Base-by-base conservation (phyloP, 1,284 basidiomycete genomes). In the Anthracocystis panici-leucophaei region DNA sequence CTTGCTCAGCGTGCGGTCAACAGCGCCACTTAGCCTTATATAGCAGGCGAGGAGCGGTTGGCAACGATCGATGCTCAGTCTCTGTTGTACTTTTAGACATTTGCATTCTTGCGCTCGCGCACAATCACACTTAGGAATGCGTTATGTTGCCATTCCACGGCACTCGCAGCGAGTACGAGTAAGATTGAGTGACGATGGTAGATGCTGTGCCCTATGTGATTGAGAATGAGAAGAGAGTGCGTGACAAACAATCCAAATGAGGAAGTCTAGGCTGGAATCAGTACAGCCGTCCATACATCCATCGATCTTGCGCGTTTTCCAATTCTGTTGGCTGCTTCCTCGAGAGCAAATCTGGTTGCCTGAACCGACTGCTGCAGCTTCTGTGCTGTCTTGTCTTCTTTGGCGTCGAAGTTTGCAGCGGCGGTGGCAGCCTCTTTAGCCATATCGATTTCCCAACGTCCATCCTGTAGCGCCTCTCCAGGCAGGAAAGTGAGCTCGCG, bases 211-310 rank as follows among this genome's bases (percentile, higher is more conserved):
- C 9, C 9, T 41, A 3, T 45, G 42, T 12, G 41, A 5, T 12
- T 21, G 41, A 44, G n/a, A 44, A 6, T 12, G n/a, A n/a, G n/a
- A n/a, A n/a, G n/a, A n/a, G n/a, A n/a, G n/a, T n/a, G n/a, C n/a
- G n/a, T n/a, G n/a, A n/a, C n/a, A n/a, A n/a, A n/a, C n/a, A n/a
- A n/a, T n/a, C n/a, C n/a, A n/a, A n/a, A n/a, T 38, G 12, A 38
- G 12, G 35, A 38, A 16, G 16, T 31, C 29, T 12, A 54, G n/a
- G 27, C 40, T 18, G 60, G 60, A 38, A 20, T 42, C 25, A 69
- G 60, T 1, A 69, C 60, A 11, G 66, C 66, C 9, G 66, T 69
- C 66, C 66, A 69, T 5, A 63, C 66, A 25, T 69, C 66, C 66
- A 69, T 69, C n/a, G 49, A 69, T 21, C 66, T 49, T 6, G 38